phyloP scores from a whole-genome alignment of 495 filamentous ascomycete species.

The Cryomyces minteri region DNA sequence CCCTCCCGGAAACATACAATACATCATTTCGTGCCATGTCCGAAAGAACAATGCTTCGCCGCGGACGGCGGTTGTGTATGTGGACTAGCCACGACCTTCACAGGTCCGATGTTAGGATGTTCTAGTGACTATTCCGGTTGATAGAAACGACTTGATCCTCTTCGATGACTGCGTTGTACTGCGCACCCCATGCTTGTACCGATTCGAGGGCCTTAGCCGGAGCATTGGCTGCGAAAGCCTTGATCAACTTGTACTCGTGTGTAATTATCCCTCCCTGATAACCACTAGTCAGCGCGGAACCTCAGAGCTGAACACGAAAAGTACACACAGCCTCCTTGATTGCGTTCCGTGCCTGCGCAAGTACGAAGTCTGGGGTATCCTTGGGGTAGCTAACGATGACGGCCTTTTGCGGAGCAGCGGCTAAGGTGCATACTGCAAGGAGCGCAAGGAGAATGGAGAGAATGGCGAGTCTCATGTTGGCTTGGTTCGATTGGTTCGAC shows the following conservation, averaged over 20 bases:
- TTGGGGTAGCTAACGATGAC: slow-evolving; percentile 63
- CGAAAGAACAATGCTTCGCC: no score
- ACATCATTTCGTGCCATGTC: no score
- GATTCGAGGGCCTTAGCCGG: slow-evolving; percentile 47
- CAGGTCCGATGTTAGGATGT: background rate
- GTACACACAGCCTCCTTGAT: slow-evolving; percentile 45
- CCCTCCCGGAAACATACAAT: no score
- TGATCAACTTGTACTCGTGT: slow-evolving; percentile 38
- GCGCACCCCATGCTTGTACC: slow-evolving; percentile 42
- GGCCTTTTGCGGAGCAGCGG: slow-evolving; percentile 42
- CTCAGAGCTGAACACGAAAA: background rate
- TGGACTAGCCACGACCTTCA: no score
- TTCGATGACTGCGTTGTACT: slow-evolving; percentile 53
- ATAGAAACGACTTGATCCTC: slow-evolving; percentile 41
- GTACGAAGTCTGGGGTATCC: slow-evolving; percentile 47
- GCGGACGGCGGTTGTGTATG: no score
- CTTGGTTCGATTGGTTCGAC: no score
- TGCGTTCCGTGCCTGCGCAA: slow-evolving; percentile 50
- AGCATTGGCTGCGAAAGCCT: slow-evolving; percentile 58
- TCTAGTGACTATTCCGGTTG: background rate
- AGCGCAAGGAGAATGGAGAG: slow-evolving; percentile 29
- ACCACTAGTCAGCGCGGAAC: background rate
- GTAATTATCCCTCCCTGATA: slow-evolving; percentile 27
- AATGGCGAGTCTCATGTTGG: slow-evolving; percentile 38
- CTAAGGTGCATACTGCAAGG: slow-evolving; percentile 33